Conservation (phyloP, 768 basidiomycete species). For the Jaapia argillacea region DNA sequence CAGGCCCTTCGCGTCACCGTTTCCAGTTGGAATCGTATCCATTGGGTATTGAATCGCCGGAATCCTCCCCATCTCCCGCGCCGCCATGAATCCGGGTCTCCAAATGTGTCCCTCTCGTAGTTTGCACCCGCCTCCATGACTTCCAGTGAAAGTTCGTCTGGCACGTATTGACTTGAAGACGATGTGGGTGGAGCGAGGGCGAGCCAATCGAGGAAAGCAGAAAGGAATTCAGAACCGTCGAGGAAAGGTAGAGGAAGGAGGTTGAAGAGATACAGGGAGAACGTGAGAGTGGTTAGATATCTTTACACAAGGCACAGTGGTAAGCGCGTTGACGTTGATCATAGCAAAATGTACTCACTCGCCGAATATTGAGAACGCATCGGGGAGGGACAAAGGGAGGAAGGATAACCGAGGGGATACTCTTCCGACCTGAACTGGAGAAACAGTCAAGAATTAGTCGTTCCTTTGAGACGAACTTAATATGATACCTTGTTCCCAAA, state of each 20-base stretch:
- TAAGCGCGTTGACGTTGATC: not conserved
- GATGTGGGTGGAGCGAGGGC: too few relatives aligned
- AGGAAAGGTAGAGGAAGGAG: conserved; percentile 62
- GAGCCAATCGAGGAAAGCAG: not conserved
- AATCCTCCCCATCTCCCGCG: too few relatives aligned
- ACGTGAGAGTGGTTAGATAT: conserved; percentile 52
- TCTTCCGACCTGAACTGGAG: conserved; percentile 40
- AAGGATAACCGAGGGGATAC: conserved; percentile 34
- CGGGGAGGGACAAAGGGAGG: conserved; percentile 30
- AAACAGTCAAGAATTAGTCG: not conserved
- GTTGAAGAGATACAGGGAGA: conserved; percentile 79
- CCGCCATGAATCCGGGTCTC: too few relatives aligned
- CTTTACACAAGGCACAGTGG: conserved; percentile 27
- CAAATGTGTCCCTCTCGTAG: too few relatives aligned
- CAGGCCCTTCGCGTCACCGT: too few relatives aligned
- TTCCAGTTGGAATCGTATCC: too few relatives aligned
- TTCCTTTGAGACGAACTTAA: conserved; percentile 4
- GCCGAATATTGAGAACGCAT: conserved; percentile 31
- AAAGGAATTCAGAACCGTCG: conserved; percentile 60
- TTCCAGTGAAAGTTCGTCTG: too few relatives aligned
- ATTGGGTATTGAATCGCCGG: too few relatives aligned
- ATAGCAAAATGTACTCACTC: conserved; percentile 33
- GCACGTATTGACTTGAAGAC: too few relatives aligned
- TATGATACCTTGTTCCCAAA: conserved; percentile 51
- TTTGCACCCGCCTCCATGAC: not conserved